phyloP scores from a whole-genome alignment of 495 filamentous ascomycete genomes.

The Annulohypoxylon bovei region DNA sequence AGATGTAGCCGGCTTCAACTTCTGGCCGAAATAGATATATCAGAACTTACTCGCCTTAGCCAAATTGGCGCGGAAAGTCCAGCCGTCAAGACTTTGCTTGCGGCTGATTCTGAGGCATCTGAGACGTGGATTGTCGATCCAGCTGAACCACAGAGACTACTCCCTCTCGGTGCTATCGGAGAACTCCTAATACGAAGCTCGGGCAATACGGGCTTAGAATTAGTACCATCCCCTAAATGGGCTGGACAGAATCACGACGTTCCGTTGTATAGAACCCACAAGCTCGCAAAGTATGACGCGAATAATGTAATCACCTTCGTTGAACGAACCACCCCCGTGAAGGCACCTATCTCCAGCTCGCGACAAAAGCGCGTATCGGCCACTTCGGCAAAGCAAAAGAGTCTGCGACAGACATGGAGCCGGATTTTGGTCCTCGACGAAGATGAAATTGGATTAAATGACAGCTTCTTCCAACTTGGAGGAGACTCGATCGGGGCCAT shows the following conservation, averaged over 20 bases:
- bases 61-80: not conserved
- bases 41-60: conserved; percentile 27
- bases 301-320: conserved; percentile 30
- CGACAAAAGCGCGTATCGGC: conserved; percentile 38
- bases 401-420: conserved; percentile 48
- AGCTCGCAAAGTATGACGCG: conserved; percentile 44
- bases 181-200: conserved; percentile 53
- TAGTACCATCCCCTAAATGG: conserved; percentile 43
- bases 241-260: conserved; percentile 4
- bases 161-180: conserved; percentile 56
- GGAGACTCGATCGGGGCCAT: conserved; percentile 78
- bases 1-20: conserved; percentile 45
- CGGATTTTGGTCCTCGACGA: conserved; percentile 49
- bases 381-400: conserved; percentile 52
- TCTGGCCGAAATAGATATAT: conserved; percentile 33
- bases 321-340: conserved; percentile 20
- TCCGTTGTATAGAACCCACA: conserved; percentile 46
- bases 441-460: conserved; percentile 58
- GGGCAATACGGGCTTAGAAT: conserved; percentile 37
- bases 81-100: conserved; percentile 15
- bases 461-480: conserved; percentile 71
- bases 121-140: conserved; percentile 55
- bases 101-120: conserved; percentile 24
- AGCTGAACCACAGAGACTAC: conserved; percentile 45
- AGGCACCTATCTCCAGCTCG: conserved; percentile 2